These are phyloP conservation scores for Cercophora sp. DNA, from an alignment of 495 filamentous ascomycete species.

Conservation along the genomic window DNA sequence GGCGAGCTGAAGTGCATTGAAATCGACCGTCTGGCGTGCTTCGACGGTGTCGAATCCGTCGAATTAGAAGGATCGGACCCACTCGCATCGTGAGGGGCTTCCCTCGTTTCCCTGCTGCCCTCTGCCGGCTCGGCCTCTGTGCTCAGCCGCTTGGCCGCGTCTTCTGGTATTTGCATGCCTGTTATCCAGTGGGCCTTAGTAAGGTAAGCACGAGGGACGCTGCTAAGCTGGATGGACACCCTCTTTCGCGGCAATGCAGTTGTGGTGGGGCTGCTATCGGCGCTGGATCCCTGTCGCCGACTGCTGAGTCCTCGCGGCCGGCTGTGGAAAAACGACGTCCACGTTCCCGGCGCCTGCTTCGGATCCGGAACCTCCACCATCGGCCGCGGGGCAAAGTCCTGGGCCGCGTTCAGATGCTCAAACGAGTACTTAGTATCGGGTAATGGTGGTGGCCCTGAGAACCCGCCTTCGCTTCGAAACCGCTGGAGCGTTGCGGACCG, in stretches of 20 bases:
- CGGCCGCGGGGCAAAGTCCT: slow-evolving; percentile 12
- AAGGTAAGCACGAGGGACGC: slow-evolving; percentile 27
- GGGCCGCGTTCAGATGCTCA: slow-evolving; percentile 29
- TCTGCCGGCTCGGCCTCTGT: neutral
- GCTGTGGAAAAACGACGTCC: slow-evolving; percentile 48
- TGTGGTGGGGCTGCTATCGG: slow-evolving; percentile 23
- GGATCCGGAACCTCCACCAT: slow-evolving; percentile 12
- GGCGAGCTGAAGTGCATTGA: slow-evolving; percentile 54
- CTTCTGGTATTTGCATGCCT: slow-evolving; percentile 9
- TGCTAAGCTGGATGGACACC: slow-evolving; percentile 19
- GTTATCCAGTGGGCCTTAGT: slow-evolving; percentile 29
- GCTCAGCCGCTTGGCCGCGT: slow-evolving; percentile 11
- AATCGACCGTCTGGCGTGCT: slow-evolving; percentile 43
- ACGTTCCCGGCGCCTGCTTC: slow-evolving; percentile 26
- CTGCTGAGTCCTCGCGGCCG: slow-evolving; percentile 18
- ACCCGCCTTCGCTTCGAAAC: slow-evolving; percentile 25
- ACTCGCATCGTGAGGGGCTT: slow-evolving; percentile 12
- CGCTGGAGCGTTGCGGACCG: slow-evolving; percentile 67
- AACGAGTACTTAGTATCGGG: slow-evolving; percentile 29
- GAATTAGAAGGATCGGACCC: slow-evolving; percentile 19
- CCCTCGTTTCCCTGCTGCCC: slow-evolving; percentile 4
- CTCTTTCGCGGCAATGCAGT: slow-evolving; percentile 26
- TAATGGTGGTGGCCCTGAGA: slow-evolving; percentile 18
- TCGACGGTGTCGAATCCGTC: slow-evolving; percentile 31
- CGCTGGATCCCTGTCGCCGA: slow-evolving; percentile 18